phyloP scores from a whole-genome alignment of 768 basidiomycete species.

The Agrocybe praecox region DNA sequence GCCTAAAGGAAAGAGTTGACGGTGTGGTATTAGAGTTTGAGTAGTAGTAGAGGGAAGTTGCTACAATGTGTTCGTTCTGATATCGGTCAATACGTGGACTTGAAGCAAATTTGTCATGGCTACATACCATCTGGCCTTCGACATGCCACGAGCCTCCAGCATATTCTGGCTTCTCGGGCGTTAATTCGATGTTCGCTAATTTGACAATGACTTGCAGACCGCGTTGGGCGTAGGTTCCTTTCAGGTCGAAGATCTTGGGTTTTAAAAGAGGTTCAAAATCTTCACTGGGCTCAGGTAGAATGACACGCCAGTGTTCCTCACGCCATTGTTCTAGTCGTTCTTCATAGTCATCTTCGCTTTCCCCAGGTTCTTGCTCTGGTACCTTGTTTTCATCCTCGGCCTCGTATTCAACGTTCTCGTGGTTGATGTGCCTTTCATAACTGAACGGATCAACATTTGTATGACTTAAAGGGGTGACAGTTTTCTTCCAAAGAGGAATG shows the following conservation, averaged over 20 bases:
- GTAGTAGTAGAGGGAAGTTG: conserved; percentile 32
- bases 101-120: neutral
- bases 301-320: conserved; percentile 6
- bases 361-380: conserved; percentile 16
- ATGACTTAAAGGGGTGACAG: conserved; percentile 17
- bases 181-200: conserved; percentile 30
- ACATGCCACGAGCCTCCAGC: conserved; percentile 30
- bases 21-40: conserved; percentile 26
- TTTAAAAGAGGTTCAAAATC: conserved; percentile 8
- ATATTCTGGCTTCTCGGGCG: conserved; percentile 30
- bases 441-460: neutral
- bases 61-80: conserved; percentile 36
- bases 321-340: conserved; percentile 18
- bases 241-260: conserved; percentile 11
- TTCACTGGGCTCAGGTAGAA: conserved; percentile 21
- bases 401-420: conserved; percentile 16
- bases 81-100: neutral
- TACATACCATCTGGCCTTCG: conserved; percentile 27
- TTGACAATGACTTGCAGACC: conserved; percentile 28
- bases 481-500: conserved; percentile 34
- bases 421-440: conserved; percentile 15
- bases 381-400: conserved; percentile 16
- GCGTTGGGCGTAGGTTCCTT: conserved; percentile 4
- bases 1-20: conserved; percentile 25
- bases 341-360: conserved; percentile 17